A percentile compares a stretch with the other conserved stretches of the same genome.
Conservation (phyloP, 345 rosid species). For the Xanthoceras sorbifolium region DNA sequence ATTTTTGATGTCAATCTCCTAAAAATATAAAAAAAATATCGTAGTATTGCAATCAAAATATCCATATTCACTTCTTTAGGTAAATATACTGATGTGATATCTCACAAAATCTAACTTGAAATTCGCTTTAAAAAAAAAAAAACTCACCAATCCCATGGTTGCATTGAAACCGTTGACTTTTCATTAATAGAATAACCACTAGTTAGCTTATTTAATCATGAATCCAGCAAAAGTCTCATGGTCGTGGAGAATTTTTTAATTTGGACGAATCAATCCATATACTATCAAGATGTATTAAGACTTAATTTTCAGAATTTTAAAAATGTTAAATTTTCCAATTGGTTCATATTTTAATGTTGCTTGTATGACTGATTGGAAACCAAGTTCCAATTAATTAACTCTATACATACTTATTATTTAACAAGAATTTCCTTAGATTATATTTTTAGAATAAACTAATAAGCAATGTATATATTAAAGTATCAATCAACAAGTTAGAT, state of each 20-base stretch:
- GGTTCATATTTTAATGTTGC: not conserved
- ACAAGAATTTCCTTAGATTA: not conserved
- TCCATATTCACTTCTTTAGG: too few species aligned
- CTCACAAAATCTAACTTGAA: not conserved
- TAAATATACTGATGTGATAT: too few species aligned
- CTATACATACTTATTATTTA: not conserved
- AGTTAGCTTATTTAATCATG: not conserved
- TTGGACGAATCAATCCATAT: not conserved
- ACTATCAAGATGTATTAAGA: not conserved
- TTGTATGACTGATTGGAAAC: constrained; percentile 1
- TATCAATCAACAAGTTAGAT: constrained; percentile 1
- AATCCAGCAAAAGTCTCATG: not conserved
- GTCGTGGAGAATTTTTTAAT: not conserved
- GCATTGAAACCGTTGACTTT: constrained; percentile 14
- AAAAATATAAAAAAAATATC: too few species aligned
- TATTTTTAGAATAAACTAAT: constrained; percentile 1
- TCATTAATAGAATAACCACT: not conserved
- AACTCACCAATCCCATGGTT: not conserved
- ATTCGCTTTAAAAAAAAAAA: not conserved
- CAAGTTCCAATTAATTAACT: not conserved
- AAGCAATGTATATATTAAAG: not conserved
- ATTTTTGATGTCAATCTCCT: too few species aligned
- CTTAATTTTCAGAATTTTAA: not conserved
- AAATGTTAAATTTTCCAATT: not conserved
- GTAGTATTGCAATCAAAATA: too few species aligned